Evolutionary conservation across 2,329 filamentous ascomycete genomes (phyloP).

Genomic region (Penicillium occitanis): DNA sequence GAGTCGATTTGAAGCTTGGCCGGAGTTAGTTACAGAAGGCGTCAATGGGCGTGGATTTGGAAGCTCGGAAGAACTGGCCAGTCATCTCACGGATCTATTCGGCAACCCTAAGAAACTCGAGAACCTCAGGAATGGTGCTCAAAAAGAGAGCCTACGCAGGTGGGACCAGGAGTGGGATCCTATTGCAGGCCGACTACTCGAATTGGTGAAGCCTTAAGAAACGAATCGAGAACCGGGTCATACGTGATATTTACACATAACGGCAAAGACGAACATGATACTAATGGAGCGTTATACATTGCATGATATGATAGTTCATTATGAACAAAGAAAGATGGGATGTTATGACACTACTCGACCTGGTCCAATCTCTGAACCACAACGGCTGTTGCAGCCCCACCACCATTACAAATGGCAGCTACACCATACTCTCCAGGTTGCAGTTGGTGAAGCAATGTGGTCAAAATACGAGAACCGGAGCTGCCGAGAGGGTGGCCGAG

Average conservation of each 20-base stretch:
- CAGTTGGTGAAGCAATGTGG: conserved; percentile 86
- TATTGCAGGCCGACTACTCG: conserved; percentile 72
- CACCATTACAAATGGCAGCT: conserved; percentile 95
- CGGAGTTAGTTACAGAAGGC: conserved; percentile 84
- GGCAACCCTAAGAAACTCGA: conserved; percentile 57
- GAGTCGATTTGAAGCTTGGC: conserved; percentile 80
- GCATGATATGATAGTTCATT: background rate
- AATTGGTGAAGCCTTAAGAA: conserved; percentile 32
- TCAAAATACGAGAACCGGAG: conserved; percentile 87
- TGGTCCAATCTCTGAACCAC: conserved; percentile 79
- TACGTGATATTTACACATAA: background rate
- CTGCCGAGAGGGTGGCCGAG: conserved; percentile 90
- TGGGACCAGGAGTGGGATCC: conserved; percentile 95
- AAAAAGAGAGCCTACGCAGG: conserved; percentile 69
- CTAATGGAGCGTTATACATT: conserved; percentile 8
- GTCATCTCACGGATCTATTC: conserved; percentile 66
- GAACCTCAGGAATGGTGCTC: conserved; percentile 66
- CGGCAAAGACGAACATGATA: background rate
- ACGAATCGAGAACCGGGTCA: background rate
- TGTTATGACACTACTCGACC: conserved; percentile 36
- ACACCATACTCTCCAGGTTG: conserved; percentile 91
- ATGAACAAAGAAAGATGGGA: background rate
- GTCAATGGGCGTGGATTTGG: conserved; percentile 84
- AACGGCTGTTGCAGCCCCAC: conserved; percentile 85
- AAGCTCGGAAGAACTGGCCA: conserved; percentile 64